Conservation (phyloP, 306 rosid species). For the Castanea sativa region DNA sequence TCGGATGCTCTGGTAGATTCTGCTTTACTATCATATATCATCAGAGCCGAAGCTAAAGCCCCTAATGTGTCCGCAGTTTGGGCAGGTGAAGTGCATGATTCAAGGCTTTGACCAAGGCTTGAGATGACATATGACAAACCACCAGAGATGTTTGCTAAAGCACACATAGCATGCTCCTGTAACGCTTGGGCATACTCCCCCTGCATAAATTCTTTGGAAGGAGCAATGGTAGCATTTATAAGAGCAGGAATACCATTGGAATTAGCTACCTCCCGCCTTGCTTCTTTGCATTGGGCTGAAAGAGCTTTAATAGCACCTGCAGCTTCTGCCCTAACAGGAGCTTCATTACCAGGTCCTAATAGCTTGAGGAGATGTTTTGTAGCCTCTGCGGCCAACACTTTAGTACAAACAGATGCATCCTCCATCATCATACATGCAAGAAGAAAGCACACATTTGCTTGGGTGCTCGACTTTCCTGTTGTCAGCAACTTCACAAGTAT, state of each 20-base stretch:
- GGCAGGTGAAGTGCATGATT: slow-evolving; percentile 82
- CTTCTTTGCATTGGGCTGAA: slow-evolving; percentile 93
- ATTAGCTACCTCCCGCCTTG: slow-evolving; percentile 87
- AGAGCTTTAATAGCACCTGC: slow-evolving; percentile 96
- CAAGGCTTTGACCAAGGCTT: slow-evolving; percentile 99
- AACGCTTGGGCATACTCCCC: slow-evolving; percentile 96
- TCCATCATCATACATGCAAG: slow-evolving; percentile 91
- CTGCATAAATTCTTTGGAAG: slow-evolving; percentile 99
- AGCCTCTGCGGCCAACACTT: slow-evolving; percentile 75
- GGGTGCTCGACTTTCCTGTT: slow-evolving; percentile 70
- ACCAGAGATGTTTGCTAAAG: slow-evolving; percentile 97
- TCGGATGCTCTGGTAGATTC: slow-evolving; percentile 86
- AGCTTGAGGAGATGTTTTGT: slow-evolving; percentile 88
- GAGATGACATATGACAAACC: slow-evolving; percentile 93
- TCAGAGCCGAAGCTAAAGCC: slow-evolving; percentile 97
- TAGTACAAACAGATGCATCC: slow-evolving; percentile 85
- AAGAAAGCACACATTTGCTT: slow-evolving; percentile 90
- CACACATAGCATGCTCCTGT: slow-evolving; percentile 99
- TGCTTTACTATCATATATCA: slow-evolving; percentile 89
- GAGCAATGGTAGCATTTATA: slow-evolving; percentile 98
- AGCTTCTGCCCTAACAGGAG: slow-evolving; percentile 95
- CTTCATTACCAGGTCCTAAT: slow-evolving; percentile 88
- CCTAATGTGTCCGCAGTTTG: slow-evolving; percentile 95
- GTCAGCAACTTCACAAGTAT: slow-evolving; percentile 77
- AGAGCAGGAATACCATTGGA: slow-evolving; percentile 87